Percentiles rank a stretch among this genome's conserved stretches.
phyloP scores from a whole-genome alignment of 2,329 filamentous ascomycete species.

The Pestalotiopsis sp. region DNA sequence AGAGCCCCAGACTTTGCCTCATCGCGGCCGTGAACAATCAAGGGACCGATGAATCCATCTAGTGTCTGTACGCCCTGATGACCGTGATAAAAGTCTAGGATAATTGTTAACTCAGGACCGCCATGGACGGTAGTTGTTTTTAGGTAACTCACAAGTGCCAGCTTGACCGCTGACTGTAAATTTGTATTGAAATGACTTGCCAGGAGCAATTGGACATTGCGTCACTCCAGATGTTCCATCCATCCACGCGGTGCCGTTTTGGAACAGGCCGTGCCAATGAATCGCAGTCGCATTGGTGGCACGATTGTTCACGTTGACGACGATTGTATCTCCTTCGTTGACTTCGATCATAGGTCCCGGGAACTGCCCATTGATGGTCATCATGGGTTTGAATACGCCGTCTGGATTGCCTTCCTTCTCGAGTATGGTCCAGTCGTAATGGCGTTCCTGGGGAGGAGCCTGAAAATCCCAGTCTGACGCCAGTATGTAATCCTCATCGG shows the following conservation, averaged over 20 bases:
- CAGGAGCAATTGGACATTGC: slow-evolving; percentile 69
- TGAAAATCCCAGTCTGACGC: slow-evolving; percentile 57
- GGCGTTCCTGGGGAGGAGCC: slow-evolving; percentile 51
- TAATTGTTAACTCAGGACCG: background rate
- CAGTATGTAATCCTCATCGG: slow-evolving; percentile 56
- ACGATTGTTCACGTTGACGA: slow-evolving; percentile 71
- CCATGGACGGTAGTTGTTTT: background rate
- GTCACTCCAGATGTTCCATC: slow-evolving; percentile 71
- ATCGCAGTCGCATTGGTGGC: slow-evolving; percentile 68
- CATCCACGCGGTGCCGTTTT: slow-evolving; percentile 75
- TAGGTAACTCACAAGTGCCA: slow-evolving; percentile 38
- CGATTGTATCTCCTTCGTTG: slow-evolving; percentile 72
- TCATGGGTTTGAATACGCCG: slow-evolving; percentile 58
- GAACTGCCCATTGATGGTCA: slow-evolving; percentile 76
- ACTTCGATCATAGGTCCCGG: slow-evolving; percentile 74
- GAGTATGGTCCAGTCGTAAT: slow-evolving; percentile 63
- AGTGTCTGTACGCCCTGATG: slow-evolving; percentile 66
- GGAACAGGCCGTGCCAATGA: slow-evolving; percentile 79
- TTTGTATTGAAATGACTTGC: slow-evolving; percentile 65
- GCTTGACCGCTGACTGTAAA: slow-evolving; percentile 61
- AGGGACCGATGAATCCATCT: slow-evolving; percentile 67
- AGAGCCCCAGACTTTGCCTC: slow-evolving; percentile 50
- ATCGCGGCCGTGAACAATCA: slow-evolving; percentile 63
- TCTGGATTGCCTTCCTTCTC: slow-evolving; percentile 64
- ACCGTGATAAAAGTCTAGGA: slow-evolving; percentile 39